Conservation (phyloP, 1,284 basidiomycete genomes). For the Mycosarcoma maydis region DNA sequence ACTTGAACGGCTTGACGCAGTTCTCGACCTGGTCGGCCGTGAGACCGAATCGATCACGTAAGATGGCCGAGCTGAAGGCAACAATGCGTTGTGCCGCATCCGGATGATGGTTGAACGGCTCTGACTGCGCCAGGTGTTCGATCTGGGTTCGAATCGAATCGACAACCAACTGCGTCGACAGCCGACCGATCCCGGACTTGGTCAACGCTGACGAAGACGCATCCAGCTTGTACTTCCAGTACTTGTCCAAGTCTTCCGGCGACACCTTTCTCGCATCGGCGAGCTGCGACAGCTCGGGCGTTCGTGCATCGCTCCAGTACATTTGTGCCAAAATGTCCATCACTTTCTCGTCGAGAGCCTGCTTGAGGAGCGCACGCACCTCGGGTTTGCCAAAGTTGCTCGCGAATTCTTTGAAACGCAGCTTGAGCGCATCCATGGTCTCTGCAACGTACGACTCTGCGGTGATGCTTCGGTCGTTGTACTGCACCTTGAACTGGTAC, state of each 20-base stretch:
- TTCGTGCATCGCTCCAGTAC: conserved; percentile 92
- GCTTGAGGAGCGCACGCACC: conserved; percentile 86
- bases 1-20: conserved; percentile 99
- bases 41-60: conserved; percentile 88
- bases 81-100: conserved; percentile 86
- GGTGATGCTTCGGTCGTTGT: conserved; percentile 93
- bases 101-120: conserved; percentile 92
- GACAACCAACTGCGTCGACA: conserved; percentile 92
- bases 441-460: conserved; percentile 98
- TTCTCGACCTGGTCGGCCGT: conserved; percentile 99
- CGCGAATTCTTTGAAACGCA: conserved; percentile 86
- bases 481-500: conserved; percentile 99
- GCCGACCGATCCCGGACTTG: conserved; percentile 94
- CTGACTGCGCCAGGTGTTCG: conserved; percentile 80
- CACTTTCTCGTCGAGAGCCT: conserved; percentile 91
- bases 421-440: conserved; percentile 91
- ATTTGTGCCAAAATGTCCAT: conserved; percentile 96
- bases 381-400: conserved; percentile 87
- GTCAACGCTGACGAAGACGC: conserved; percentile 90
- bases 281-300: conserved; percentile 77
- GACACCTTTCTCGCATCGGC: conserved; percentile 76
- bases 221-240: conserved; percentile 96
- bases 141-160: conserved; percentile 89
- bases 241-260: conserved; percentile 81
- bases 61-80: conserved; percentile 88